Evolutionary conservation across 495 filamentous ascomycete species (phyloP), one percentile per base, ranked within the genome.

Genomic region (Penicillium samsonianum): DNA sequence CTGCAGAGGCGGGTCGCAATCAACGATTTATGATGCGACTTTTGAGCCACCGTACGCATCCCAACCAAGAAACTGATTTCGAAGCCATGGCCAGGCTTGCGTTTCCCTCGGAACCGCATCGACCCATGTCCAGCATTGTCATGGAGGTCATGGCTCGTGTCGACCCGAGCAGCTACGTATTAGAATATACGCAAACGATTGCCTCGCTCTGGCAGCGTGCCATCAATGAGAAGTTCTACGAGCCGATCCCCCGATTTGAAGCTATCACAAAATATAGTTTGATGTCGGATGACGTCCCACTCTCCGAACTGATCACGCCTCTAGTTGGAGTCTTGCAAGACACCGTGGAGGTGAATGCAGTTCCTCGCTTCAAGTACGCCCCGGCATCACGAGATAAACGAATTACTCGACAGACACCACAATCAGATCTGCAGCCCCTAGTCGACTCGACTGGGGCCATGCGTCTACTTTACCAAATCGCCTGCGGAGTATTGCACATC

Each of bases 151-250:
- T 84, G 33, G 72, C 77, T 2, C 57, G 59, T 37, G 63, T 80
- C 5, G 64, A 75, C 37, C 66, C 67, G 38, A 76, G 77, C 2
- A 76, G 72, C 44, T 82, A 84, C 47, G 69, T 80, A 25, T 61
- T 79, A 16, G 79, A 80, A 41, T 75, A 90, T 52, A 81, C 78
- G 47, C 66, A 71, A 45, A 69, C 79, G 12, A 70, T 88, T 23
- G 72, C 84, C 31, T 71, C 69, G 17, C 57, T 90, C n/a, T 90
- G 87, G 87, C 71, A 78, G 14, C 81, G 76, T 26, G 85, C 84
- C 57, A 66, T 90, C 45, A 68, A 75, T 23, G 87, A 89, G 59
- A 77, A 77, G 52, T 84, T 79, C 63, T 86, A 78, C 60, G 67
- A 72, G 22, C 82, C 87, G 5, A 59, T 90, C 4, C 77, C 80